phyloP scores from a whole-genome alignment of 371 early-diverging fungal species.

The Mucor circinelloides region DNA sequence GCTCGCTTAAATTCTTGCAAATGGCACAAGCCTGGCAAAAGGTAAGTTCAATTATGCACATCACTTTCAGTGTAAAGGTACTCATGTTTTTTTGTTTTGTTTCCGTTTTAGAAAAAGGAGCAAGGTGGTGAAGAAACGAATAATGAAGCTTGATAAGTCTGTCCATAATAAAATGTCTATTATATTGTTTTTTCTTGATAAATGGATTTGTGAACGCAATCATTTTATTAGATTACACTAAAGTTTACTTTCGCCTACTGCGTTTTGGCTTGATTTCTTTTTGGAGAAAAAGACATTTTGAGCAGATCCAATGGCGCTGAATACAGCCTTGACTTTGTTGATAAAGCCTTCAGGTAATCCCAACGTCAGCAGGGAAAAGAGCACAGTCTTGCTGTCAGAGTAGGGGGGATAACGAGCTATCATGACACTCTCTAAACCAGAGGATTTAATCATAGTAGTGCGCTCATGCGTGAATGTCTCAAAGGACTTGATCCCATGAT shows the following conservation, averaged over 20 bases:
- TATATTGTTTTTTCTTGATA: not conserved
- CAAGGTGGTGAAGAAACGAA: not conserved
- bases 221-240: not conserved
- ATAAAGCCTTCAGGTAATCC: constrained; percentile 17
- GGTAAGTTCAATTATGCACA: not conserved
- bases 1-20: constrained; percentile 86
- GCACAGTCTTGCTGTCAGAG: constrained; percentile 31
- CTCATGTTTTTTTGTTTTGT: too few species aligned
- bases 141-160: constrained; percentile 3
- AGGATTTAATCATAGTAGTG: constrained; percentile 52
- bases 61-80: too few species aligned
- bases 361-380: constrained; percentile 26
- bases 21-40: constrained; percentile 92
- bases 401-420: constrained; percentile 57
- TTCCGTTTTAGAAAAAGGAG: constrained; percentile 7
- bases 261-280: not conserved
- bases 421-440: constrained; percentile 49
- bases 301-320: constrained; percentile 7
- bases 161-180: constrained; percentile 4
- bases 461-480: constrained; percentile 74
- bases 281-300: constrained; percentile 13
- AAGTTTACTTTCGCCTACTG: not conserved
- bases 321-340: constrained; percentile 12
- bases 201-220: not conserved
- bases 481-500: constrained; percentile 81